Evolutionary conservation across 352 stramenopile species (phyloP), one percentile per base, ranked within the genome.

Genomic region (Phytopythium helicoides): DNA sequence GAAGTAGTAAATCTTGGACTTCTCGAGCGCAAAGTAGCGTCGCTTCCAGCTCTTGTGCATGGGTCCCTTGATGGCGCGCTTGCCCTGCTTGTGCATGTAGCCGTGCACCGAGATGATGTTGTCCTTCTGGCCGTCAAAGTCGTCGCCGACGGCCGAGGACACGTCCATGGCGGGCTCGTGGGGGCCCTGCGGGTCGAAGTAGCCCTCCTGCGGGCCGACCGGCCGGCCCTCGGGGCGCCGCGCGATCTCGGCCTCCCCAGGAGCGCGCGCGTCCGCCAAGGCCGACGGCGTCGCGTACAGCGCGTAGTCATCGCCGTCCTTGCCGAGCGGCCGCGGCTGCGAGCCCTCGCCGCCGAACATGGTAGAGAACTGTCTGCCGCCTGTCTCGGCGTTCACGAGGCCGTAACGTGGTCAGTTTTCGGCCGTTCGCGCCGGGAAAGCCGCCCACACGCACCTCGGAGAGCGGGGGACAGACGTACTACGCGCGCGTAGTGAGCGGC

Each of bases 1-100:
- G 60, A 89, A 89, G 58, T 89, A 89, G 64, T 71, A 89, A 57
- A 89, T 84, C 62, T 83, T 83, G 56, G 75, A 68, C 60, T 87
- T 86, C 52, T 89, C 78, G 1, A 89, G 54, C 36, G 78, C 78
- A 63, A 89, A 89, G 64, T 87, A 89, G 14, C 78, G 78, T 16
- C 73, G 73, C 60, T 84, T 84, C 78, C 78, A 89, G 22, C 56
- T 73, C 64, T 89, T 89, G 70, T 86, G 75, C 41, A 89, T 77
- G 18, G 78, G 78, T 0, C 78, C 78, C 62, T 89, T 89, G 54
- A 89, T 78, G 22, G 70, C 61, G 42, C 75, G 75, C 67, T 86
- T 86, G 58, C 78, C 78, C 62, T 89, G 78, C 64, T 89, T 89
- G 78, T 89, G 76, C 65, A 89, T 66, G 69, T 87, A 89, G 45